phyloP scores from a whole-genome alignment of 139 green algal species.

The Coelastrella sp. region DNA sequence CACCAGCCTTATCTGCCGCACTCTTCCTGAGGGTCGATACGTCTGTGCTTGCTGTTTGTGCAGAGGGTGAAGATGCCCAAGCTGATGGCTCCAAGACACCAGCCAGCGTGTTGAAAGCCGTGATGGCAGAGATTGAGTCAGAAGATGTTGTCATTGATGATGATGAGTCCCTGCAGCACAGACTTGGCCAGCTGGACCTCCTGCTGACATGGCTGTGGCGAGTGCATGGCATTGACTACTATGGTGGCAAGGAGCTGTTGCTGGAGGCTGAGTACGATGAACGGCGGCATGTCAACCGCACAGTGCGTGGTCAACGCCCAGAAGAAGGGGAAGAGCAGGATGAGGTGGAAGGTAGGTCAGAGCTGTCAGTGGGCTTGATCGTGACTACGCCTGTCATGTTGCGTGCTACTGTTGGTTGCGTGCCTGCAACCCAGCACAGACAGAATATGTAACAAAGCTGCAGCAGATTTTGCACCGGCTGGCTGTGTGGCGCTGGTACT shows the following conservation, averaged over 20 bases:
- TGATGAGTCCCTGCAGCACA: slow-evolving; percentile 45
- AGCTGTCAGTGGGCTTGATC: no score
- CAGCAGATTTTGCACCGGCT: no score
- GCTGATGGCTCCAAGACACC: slow-evolving; percentile 19
- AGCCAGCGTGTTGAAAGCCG: not conserved
- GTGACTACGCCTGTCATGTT: no score
- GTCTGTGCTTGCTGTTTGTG: not conserved
- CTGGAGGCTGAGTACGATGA: slow-evolving; percentile 17
- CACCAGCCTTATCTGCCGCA: no score
- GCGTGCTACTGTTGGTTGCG: no score
- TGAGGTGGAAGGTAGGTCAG: slow-evolving; percentile 22
- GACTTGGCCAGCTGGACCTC: slow-evolving; percentile 79
- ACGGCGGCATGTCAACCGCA: slow-evolving; percentile 12
- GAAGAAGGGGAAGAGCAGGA: slow-evolving; percentile 53
- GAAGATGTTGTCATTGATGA: slow-evolving; percentile 51
- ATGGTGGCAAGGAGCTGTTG: slow-evolving; percentile 65
- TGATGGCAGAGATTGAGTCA: slow-evolving; percentile 39
- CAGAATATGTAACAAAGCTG: no score
- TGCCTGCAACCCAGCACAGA: no score
- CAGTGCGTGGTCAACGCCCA: slow-evolving; percentile 42
- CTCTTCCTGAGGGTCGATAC: no score
- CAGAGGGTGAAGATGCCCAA: slow-evolving; percentile 42
- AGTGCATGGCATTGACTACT: slow-evolving; percentile 95
- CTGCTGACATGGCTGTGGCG: slow-evolving; percentile 93
- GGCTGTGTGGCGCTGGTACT: no score